Base-by-base conservation (phyloP, 1,284 basidiomycete species). In the Melampsora abietis-canadensis region DNA sequence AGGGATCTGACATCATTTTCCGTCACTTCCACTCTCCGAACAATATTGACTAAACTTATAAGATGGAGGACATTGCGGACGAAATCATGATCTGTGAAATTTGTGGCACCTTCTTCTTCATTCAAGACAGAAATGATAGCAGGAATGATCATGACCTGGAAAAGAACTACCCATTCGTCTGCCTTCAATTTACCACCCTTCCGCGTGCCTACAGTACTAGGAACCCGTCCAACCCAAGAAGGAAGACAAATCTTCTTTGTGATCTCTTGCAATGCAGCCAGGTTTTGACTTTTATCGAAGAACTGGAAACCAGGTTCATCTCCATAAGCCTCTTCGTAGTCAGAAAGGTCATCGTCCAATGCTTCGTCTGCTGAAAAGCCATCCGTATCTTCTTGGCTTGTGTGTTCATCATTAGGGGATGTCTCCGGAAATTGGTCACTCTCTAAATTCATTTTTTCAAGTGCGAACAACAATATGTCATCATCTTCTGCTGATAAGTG, bases 81-180 rank as follows among this genome's bases (percentile, higher is more conserved):
- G 4, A 47, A 24, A 37, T 65, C n/a, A 3, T 4, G 30, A 2
- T 65, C 44, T 24, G 37, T 24, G 40, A 65, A 40, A 19, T 62
- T 37, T 31, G 24, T 15, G 0, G 17, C 30, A 19, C 30, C 31
- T 7, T 34, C 60, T 31, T 62, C 60, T 34, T 27, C 27, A 0
- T 37, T 27, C 21, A 62, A 7, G 34, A 62, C 47, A n/a, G 24
- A 17, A 24, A 69, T 19, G 34, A 69, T n/a, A 14, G 68, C 37
- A 19, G 68, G 68, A 62, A 70, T 19, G 0, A 70, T 54, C n/a
- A 70, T 61, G 40, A 70, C 47, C 30, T 46, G 57, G 8, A 70
- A 70, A 51, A 70, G 68, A 17, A 70, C 30, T 46, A 63, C 31
- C 68, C 68, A 70, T 47, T 70, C 68, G 31, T 70, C 59, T 31